Conservation (phyloP, 306 rosid species). For the Nissolia schottii region DNA sequence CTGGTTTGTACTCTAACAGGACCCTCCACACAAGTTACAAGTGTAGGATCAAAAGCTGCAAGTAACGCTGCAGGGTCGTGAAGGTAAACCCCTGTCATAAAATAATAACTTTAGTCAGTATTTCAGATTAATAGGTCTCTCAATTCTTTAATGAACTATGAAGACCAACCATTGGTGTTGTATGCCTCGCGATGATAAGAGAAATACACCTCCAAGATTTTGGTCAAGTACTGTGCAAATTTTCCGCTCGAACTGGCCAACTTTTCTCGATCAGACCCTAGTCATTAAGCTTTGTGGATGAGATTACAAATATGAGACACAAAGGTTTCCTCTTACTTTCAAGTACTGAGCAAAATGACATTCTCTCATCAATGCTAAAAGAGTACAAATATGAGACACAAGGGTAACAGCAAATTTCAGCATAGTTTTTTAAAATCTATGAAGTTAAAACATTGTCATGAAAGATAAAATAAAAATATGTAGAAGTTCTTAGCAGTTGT, state of each 20-base stretch:
- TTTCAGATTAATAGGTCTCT: background rate
- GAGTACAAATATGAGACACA: background rate
- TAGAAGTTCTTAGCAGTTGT: conserved; percentile 8
- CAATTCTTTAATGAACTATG: background rate
- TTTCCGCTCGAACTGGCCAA: conserved; percentile 72
- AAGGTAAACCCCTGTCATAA: conserved; percentile 77
- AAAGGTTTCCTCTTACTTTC: background rate
- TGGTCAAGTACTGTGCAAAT: conserved; percentile 68
- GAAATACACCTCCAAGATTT: conserved; percentile 71
- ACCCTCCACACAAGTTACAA: conserved; percentile 73
- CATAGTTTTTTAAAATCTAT: background rate
- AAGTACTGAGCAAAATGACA: conserved; percentile 8
- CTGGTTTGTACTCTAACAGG: conserved; percentile 83
- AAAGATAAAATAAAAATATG: background rate
- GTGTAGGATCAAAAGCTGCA: conserved; percentile 77
- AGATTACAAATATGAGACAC: too few relatives aligned
- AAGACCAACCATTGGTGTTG: conserved; percentile 49
- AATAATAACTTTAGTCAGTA: conserved; percentile 21
- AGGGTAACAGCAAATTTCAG: background rate
- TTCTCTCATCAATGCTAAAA: background rate
- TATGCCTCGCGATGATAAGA: conserved; percentile 74
- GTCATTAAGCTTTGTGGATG: conserved; percentile 13
- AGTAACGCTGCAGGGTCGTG: conserved; percentile 83
- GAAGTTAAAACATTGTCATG: background rate
- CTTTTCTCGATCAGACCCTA: conserved; percentile 66